phyloP scores from a whole-genome alignment of 768 basidiomycete genomes.

The Hygrophorus pudorinus region DNA sequence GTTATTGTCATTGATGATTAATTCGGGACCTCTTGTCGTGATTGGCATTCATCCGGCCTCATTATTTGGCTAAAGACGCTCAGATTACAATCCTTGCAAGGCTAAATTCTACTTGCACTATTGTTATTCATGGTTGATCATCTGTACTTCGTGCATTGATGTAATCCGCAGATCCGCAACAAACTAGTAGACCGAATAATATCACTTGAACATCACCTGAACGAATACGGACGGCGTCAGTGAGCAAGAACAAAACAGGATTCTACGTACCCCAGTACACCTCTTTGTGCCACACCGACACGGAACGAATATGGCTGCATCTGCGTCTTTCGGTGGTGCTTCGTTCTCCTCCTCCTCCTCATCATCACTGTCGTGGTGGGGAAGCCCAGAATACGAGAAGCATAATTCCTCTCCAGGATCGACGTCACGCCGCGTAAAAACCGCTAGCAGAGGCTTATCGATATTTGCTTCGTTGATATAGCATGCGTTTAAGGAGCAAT shows the following conservation, averaged over 20 bases:
- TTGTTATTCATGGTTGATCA: neutral
- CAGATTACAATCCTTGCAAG: neutral
- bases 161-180: neutral
- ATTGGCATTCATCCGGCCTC: neutral
- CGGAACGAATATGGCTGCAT: slow-evolving; percentile 34
- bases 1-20: slow-evolving; percentile 38
- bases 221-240: neutral
- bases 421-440: slow-evolving; percentile 61
- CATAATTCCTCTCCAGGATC: slow-evolving; percentile 60
- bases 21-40: too few relatives aligned
- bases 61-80: neutral
- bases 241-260: too few relatives aligned
- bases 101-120: neutral
- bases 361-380: slow-evolving; percentile 21
- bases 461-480: slow-evolving; percentile 74
- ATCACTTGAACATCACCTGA: slow-evolving; percentile 5
- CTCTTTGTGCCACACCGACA: slow-evolving; percentile 44
- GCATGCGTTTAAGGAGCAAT: slow-evolving; percentile 58
- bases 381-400: slow-evolving; percentile 61
- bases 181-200: neutral
- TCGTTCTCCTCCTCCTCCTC: slow-evolving; percentile 13
- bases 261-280: slow-evolving; percentile 31
- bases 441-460: slow-evolving; percentile 54
- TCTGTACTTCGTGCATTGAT: slow-evolving; percentile 1
- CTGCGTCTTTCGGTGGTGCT: slow-evolving; percentile 8